Evolutionary conservation across 768 basidiomycete species (phyloP).

Genomic region (Suillus subalutaceus): DNA sequence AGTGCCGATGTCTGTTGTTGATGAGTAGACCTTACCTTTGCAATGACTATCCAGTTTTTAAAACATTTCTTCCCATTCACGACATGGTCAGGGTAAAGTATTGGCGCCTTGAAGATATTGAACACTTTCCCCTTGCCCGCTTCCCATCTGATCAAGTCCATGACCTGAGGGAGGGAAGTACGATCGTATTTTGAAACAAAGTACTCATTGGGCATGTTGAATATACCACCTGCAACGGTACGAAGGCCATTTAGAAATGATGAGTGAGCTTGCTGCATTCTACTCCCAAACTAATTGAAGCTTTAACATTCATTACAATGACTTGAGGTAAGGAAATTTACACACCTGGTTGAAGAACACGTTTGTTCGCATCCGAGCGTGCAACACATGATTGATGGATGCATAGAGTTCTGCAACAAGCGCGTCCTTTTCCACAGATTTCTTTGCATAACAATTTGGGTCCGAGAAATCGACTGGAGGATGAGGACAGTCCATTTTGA

Average conservation of each 20-base stretch:
- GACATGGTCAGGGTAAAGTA: slow-evolving; percentile 2
- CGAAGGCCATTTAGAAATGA: slow-evolving; percentile 1
- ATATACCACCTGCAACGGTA: neutral
- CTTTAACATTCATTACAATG: neutral
- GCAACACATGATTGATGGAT: too few species aligned
- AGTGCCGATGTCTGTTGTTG: neutral
- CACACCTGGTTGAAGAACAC: neutral
- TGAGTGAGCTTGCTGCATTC: neutral
- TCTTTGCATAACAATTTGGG: too few species aligned
- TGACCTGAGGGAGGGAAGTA: neutral
- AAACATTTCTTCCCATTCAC: slow-evolving; percentile 5
- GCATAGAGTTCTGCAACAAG: too few species aligned
- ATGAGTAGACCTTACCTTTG: neutral
- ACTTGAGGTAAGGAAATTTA: neutral
- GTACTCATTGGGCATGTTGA: neutral
- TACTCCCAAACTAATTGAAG: neutral
- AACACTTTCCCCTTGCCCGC: neutral
- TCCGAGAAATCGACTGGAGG: too few species aligned
- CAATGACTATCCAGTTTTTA: neutral
- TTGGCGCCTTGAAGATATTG: neutral
- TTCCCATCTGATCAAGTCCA: neutral
- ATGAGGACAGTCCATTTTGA: too few species aligned
- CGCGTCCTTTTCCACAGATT: too few species aligned
- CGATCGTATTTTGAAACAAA: neutral
- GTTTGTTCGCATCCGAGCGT: too few species aligned